Percentiles rank a stretch among this genome's conserved stretches.
phyloP scores from a whole-genome alignment of 495 filamentous ascomycete species.

The Penicillium longicatenatum region DNA sequence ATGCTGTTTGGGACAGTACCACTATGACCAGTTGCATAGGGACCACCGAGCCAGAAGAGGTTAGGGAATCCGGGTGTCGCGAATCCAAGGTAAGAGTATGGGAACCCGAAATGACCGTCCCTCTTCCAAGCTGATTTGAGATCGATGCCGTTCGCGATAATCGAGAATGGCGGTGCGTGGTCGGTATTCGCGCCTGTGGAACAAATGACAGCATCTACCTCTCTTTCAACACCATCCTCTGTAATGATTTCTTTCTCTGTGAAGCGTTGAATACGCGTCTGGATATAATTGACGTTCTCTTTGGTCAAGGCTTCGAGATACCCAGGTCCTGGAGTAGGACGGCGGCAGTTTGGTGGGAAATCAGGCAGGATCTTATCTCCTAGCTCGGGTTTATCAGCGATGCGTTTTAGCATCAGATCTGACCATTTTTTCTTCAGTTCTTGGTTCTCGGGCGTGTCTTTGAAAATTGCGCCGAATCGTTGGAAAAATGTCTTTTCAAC shows the following conservation, averaged over 20 bases:
- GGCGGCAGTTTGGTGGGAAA: constrained; percentile 68
- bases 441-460: constrained; percentile 53
- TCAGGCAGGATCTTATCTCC: constrained; percentile 59
- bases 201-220: constrained; percentile 65
- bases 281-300: constrained; percentile 63
- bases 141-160: constrained; percentile 52
- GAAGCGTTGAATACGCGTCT: constrained; percentile 56
- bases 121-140: constrained; percentile 52
- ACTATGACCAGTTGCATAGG: constrained; percentile 50
- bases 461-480: constrained; percentile 57
- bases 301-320: constrained; percentile 70
- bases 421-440: constrained; percentile 52
- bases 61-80: constrained; percentile 68
- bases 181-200: constrained; percentile 67
- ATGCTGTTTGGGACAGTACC: constrained; percentile 54
- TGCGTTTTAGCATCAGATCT: constrained; percentile 50
- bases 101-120: constrained; percentile 56
- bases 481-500: constrained; percentile 60
- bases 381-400: constrained; percentile 57
- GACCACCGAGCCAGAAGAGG: constrained; percentile 55
- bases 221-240: constrained; percentile 48
- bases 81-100: constrained; percentile 65
- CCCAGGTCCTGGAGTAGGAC: constrained; percentile 69
- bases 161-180: constrained; percentile 60
- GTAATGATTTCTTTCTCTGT: constrained; percentile 59